Base-by-base conservation (phyloP, 371 early-diverging fungal species). In the Chytridium lagenaria region DNA sequence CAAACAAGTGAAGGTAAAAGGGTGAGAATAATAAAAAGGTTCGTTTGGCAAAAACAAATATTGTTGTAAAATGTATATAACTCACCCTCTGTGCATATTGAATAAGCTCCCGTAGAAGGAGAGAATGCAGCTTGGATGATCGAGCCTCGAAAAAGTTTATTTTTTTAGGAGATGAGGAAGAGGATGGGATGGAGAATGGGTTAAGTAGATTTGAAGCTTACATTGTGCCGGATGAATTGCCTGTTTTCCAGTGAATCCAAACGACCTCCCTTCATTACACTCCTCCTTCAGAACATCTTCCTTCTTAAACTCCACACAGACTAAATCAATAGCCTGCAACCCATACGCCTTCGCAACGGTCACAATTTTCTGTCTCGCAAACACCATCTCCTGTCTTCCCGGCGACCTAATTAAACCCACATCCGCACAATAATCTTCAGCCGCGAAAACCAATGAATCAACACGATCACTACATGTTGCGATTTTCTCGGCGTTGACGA, bases 211-310 rank as follows among this genome's bases (percentile, higher is more conserved):
- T n/a, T n/a, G 59, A n/a, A 23, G n/a, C 19, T 30, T 22, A 73
- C 68, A 66, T 77, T 97, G 97, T 5, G 84, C 85, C 33, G 97
- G 96, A 74, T 97, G 96, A 66, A 97, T 94, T 1, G 94, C 95
- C 81, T 95, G 95, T 83, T 97, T 97, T 65, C 97, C 97, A 31
- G 94, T 90, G 82, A 95, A 97, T 2, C 96, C 97, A 90, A 95
- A 94, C 63, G 90, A 85, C 30, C 91, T 87, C 0, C 94, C 97
- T 80, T 95, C 94, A 36, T 77, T 78, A 76, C 94, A 91, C 81
- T 97, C 97, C 50, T 92, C 93, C 23, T 70, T 70, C 78, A 94
- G 79, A 39, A 90, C 83, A 1, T 83, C 85, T 26, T 37, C 49
- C 23, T 80, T n/a, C 49, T 74, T 55, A 55, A 63, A 74, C 39